Percentiles rank a stretch among this genome's conserved stretches.
phyloP scores from a whole-genome alignment of 441 rosid species.

The Corymbia calophylla region DNA sequence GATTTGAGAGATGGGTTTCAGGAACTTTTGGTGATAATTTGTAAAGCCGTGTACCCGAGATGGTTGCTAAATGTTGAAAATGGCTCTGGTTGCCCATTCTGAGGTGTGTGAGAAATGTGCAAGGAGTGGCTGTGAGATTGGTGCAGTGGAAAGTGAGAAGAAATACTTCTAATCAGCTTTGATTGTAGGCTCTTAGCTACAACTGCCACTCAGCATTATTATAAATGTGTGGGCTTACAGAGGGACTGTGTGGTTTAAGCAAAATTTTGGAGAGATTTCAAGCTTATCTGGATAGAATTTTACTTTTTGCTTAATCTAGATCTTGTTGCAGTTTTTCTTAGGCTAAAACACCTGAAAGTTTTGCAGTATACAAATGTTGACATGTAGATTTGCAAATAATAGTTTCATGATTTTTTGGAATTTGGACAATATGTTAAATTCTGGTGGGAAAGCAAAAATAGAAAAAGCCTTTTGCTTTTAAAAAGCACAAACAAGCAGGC shows the following conservation, averaged over 20 bases:
- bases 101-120: background rate
- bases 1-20: background rate
- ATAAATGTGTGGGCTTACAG: background rate
- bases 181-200: background rate
- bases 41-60: background rate
- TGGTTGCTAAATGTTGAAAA: background rate
- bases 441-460: background rate
- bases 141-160: background rate
- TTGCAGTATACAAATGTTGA: background rate
- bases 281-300: background rate
- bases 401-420: background rate
- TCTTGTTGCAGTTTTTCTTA: background rate
- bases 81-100: background rate
- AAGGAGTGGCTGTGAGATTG: background rate
- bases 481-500: background rate
- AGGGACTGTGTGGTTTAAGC: background rate
- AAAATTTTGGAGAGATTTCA: background rate
- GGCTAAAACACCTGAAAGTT: background rate
- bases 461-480: background rate
- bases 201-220: background rate
- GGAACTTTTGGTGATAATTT: background rate
- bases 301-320: background rate
- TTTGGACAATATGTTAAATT: background rate
- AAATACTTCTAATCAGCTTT: background rate
- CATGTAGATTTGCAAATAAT: background rate